Base-by-base conservation (phyloP, 2,329 filamentous ascomycete genomes). In the Ophiostoma triangulosporum region DNA sequence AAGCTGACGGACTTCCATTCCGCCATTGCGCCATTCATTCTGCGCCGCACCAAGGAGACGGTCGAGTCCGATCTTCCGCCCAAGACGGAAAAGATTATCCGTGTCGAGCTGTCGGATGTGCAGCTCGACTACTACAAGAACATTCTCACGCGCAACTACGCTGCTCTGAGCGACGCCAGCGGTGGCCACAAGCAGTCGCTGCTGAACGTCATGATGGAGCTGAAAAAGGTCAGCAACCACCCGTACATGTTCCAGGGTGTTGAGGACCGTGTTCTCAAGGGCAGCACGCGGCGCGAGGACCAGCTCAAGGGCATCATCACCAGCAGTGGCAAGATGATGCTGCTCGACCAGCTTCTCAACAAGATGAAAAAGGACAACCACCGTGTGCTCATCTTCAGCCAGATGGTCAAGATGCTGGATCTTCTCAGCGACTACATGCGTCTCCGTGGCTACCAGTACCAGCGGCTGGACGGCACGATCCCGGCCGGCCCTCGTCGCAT, bases 81-180 rank as follows among this genome's bases (percentile, higher is more conserved):
- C 0, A 98, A 98, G 73, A 95, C 88, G 0, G 93, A 98, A 67
- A 98, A 97, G 73, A 98, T 98, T 60, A 95, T 98, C 65, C 88
- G 94, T 54, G 93, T 98, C 38, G 93, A 97, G 68, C 75, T 98
- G 50, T 95, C 93, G 0, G 93, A 98, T 67, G 84, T 97, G 27
- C 93, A 98, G 65, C 74, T 97, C 9, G 91, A 98, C 59, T 97
- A 96, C 68, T 98, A 98, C 74, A 97, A 97, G 70, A 97, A 97
- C 64, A 97, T 98, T 56, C 75, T 98, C 24, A 97, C 93, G 0
- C 84, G 91, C 63, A 98, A 98, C 65, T 98, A 98, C 63, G 83
- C 89, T 29, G 93, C 91, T 3, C 76, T 98, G 31, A 95, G 94
- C 62, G 87, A 95, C 63, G 91, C 89, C 46, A 83, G 84, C 45